Base-by-base conservation (phyloP, 768 basidiomycete genomes). In the Hemileccinum impolitum region DNA sequence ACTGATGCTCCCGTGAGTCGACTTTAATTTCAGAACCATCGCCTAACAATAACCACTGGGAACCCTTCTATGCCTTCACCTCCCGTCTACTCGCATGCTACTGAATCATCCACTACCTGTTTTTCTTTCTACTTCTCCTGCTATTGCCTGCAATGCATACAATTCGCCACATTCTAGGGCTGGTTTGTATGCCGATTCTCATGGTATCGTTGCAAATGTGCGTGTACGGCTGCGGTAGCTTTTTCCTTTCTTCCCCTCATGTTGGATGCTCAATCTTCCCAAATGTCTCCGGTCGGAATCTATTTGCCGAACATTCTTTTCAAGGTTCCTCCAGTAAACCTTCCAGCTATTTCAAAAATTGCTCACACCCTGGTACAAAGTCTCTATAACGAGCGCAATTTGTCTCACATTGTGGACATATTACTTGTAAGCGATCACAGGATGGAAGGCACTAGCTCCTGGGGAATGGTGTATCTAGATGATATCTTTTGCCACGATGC, bases 361-460 rank as follows among this genome's bases (percentile, higher is more conserved):
- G 83, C 89, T 6, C 76, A 75, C 47, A 72, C 82, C 36, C 52
- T 60, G 11, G 51, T 61, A 6, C 59, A 49, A 41, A 38, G 48
- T 32, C 67, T 95, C 3, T 82, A 87, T 45, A 67, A 71, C 5
- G 75, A 78, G 4, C 80, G 91, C 7, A 90, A 93, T 59, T 73
- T 94, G 31, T 82, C 80, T 0, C 78, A 85, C 42, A 85, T 93
- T 8, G 84, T 93, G 12, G 88, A 94, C 64, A 72, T 94, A 43
- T 74, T 94, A 18, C 90, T 94, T 54, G 90, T 94, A 51, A 87
- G 84, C 57, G 87, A 90, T 62, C 86, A 90, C 55, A 89, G 89
- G 10, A 93, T 91, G 87, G 84, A 85, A 10, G 87, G 89, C 58
- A 94, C 90, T 6, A 82, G 80, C 56, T 77, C 87, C 53, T 84